Base-by-base conservation (phyloP, 2,329 filamentous ascomycete genomes). In the Diplodia scrobiculata region DNA sequence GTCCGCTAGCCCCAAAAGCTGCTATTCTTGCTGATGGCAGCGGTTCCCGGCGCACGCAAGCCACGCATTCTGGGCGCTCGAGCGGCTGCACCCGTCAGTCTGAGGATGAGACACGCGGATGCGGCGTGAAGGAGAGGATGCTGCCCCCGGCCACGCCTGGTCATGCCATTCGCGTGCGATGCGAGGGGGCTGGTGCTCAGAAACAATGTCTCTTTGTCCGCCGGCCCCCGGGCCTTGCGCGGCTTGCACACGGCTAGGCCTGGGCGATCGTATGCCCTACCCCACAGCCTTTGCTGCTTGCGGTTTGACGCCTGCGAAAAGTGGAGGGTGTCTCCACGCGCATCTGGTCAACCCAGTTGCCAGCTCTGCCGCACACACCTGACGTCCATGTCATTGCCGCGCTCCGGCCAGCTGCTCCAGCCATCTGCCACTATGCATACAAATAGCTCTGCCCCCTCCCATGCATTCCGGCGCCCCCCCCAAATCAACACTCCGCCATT, bases 201-300 rank as follows among this genome's bases (percentile, higher is more conserved):
- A 65, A 65, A 65, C 63, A 65, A 58, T 65, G 51, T 65, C 63
- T 65, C 63, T 65, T 65, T 65, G 63, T 65, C 63, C 36, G 38
- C 41, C 32, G 53, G 41, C 48, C 34, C 5, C 59, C 59, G 51
- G 32, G 25, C 19, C 34, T 62, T 25, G 47, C 25, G 41, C 58
- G 47, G 58, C 60, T 63, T 63, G 60, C 60, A 53, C 60, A 53
- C 48, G 51, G 62, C 63, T 55, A 65, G 45, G 29, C 60, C 11
- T 14, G 7, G 60, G 48, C 60, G 48, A 63, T 66, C 64, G 27
- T 25, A 34, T 45, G 53, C 53, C 64, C 54, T 47, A 60, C 52
- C 64, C 64, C 64, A 54, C 59, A 54, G 59, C 45, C 45, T 51
- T 50, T 65, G 52, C 64, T 66, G 64, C 64, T 32, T 52, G 54